Conservation (phyloP, 805 yeast species). For the Saturnispora serradocipensis region DNA sequence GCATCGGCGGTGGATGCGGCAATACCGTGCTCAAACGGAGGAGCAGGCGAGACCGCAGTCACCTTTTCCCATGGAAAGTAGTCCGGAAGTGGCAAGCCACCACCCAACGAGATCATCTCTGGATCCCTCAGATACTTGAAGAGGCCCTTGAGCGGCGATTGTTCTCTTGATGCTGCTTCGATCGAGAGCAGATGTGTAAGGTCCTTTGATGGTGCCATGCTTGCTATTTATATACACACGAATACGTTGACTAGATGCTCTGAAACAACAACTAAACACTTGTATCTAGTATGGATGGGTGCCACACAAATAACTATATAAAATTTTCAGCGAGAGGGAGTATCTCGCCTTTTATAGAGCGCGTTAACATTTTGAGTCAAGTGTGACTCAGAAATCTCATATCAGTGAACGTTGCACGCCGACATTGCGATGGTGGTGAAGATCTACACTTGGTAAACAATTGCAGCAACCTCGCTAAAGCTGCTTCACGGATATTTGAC, state of each 20-base stretch:
- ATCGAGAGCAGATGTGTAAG: constrained; percentile 64
- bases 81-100: constrained; percentile 87
- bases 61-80: constrained; percentile 87
- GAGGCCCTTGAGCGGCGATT: constrained; percentile 77
- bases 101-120: constrained; percentile 80
- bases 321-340: background rate
- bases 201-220: constrained; percentile 44
- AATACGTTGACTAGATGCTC: background rate
- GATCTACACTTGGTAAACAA: no score
- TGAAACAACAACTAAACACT: background rate
- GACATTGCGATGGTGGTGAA: no score
- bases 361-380: background rate
- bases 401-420: background rate
- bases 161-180: constrained; percentile 68
- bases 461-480: no score
- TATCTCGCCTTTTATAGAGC: background rate
- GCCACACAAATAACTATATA: background rate
- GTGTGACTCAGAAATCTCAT: background rate
- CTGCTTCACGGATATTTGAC: background rate
- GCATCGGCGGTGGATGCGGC: constrained; percentile 45
- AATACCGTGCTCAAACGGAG: constrained; percentile 75
- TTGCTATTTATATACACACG: background rate
- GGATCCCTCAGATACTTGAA: constrained; percentile 71
- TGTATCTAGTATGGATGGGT: background rate
- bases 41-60: constrained; percentile 60